phyloP scores from a whole-genome alignment of 2,329 filamentous ascomycete species.

The Colletotrichum sp. region DNA sequence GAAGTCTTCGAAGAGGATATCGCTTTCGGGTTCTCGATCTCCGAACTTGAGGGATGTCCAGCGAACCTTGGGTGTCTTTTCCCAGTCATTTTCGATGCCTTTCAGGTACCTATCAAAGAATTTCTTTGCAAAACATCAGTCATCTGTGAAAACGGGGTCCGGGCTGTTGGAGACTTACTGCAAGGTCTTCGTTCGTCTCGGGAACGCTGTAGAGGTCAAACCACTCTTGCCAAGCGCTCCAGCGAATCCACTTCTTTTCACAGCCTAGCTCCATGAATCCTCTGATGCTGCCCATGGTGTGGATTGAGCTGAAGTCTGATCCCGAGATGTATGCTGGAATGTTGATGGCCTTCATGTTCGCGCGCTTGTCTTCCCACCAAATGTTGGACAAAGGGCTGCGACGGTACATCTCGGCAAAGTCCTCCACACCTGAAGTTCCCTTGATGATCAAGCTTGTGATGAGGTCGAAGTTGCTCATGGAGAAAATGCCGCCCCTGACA shows the following conservation, averaged over 20 bases:
- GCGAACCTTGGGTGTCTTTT: conserved; percentile 49
- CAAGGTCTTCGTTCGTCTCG: conserved; percentile 38
- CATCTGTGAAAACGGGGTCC: accelerated
- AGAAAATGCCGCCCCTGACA: conserved; percentile 43
- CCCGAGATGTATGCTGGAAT: conserved; percentile 38
- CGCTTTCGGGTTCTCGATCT: conserved; percentile 32
- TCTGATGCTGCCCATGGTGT: conserved; percentile 29
- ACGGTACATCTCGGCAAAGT: conserved; percentile 46
- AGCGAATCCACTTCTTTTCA: conserved; percentile 45
- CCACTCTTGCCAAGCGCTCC: conserved; percentile 46
- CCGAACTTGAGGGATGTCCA: conserved; percentile 44
- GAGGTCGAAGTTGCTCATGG: conserved; percentile 46
- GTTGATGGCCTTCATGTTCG: conserved; percentile 38
- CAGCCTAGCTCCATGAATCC: conserved; percentile 33
- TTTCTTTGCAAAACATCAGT: background rate
- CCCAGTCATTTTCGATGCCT: conserved; percentile 48
- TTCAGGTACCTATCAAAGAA: conserved; percentile 47
- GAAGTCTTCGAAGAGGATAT: conserved; percentile 37
- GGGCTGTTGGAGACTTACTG: background rate
- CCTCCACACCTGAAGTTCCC: conserved; percentile 38
- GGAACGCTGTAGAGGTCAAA: conserved; percentile 43
- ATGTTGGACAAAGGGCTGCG: conserved; percentile 35
- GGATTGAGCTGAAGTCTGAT: conserved; percentile 30
- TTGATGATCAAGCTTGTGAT: conserved; percentile 42
- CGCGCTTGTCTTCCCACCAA: conserved; percentile 42